A percentile compares a stretch with the other conserved stretches of the same genome.
Conservation (phyloP, 2,329 filamentous ascomycete species). For the Neocatenulostroma microsporum region DNA sequence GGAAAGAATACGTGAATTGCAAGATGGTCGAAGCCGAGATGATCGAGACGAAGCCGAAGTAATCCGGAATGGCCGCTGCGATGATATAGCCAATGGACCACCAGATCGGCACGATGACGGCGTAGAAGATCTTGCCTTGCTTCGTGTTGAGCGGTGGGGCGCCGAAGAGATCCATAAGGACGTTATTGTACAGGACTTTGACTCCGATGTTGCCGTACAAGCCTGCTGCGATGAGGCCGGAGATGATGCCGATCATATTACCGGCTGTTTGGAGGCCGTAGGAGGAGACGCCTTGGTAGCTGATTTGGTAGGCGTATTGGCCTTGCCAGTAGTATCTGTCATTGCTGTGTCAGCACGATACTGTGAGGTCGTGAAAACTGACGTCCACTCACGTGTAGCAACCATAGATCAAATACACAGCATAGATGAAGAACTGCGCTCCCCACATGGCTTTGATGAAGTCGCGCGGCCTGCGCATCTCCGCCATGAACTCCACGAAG, state of each 20-base stretch:
- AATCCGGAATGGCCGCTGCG: conserved; percentile 47
- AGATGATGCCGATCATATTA: conserved; percentile 35
- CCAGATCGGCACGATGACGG: conserved; percentile 47
- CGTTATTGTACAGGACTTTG: conserved; percentile 48
- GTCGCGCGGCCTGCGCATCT: conserved; percentile 43
- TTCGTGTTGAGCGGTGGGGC: conserved; percentile 43
- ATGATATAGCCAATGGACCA: conserved; percentile 52
- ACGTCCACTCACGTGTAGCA: no score
- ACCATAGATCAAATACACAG: conserved; percentile 43
- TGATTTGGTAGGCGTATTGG: conserved; percentile 38
- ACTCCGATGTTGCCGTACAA: conserved; percentile 40
- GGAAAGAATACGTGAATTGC: conserved; percentile 54
- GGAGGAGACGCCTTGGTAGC: conserved; percentile 34
- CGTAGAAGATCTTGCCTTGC: conserved; percentile 47
- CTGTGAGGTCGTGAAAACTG: no score
- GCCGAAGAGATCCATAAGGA: conserved; percentile 46
- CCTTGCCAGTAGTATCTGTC: conserved; percentile 45
- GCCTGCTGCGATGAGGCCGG: conserved; percentile 33
- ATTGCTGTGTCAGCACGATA: no score
- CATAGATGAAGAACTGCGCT: conserved; percentile 44
- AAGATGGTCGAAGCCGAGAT: conserved; percentile 49
- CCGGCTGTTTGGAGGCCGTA: conserved; percentile 35
- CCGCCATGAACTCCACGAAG: conserved; percentile 52
- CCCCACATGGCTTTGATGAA: conserved; percentile 43
- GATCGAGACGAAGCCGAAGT: conserved; percentile 32